phyloP scores from a whole-genome alignment of 2,329 filamentous ascomycete genomes.

The Venturia carpophila region DNA sequence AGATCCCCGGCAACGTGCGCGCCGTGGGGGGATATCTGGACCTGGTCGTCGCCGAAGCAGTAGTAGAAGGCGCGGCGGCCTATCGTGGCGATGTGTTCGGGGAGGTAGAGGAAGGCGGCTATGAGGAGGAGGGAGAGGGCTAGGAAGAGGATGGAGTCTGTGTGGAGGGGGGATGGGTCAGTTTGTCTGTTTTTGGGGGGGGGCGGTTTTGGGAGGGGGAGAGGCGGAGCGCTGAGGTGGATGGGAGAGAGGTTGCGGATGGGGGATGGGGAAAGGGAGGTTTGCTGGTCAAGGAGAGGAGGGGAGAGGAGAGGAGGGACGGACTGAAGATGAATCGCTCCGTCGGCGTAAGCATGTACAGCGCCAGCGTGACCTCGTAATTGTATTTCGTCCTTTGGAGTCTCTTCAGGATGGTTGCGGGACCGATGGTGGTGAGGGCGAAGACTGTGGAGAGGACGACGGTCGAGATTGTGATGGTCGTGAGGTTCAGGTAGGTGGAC shows the following conservation, averaged over 20 bases:
- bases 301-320: constrained; percentile 16
- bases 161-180: not conserved
- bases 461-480: constrained; percentile 23
- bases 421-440: constrained; percentile 2
- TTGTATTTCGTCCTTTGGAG: constrained; percentile 94
- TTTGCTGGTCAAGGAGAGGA: too few species aligned
- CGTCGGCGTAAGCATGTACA: constrained; percentile 94
- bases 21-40: not conserved
- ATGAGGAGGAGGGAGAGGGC: constrained; percentile 79
- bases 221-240: not conserved
- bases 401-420: constrained; percentile 54
- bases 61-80: constrained; percentile 89
- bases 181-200: constrained; percentile 19
- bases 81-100: constrained; percentile 78
- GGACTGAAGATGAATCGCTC: constrained; percentile 97
- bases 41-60: constrained; percentile 62
- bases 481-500: constrained; percentile 1
- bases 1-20: not conserved
- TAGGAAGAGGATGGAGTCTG: constrained; percentile 88
- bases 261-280: not conserved
- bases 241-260: too few species aligned
- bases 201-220: not conserved
- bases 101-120: constrained; percentile 84
- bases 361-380: constrained; percentile 91
- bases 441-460: constrained; percentile 30